Base-by-base conservation (phyloP, 2,329 filamentous ascomycete genomes). In the Fusarium multiceps region DNA sequence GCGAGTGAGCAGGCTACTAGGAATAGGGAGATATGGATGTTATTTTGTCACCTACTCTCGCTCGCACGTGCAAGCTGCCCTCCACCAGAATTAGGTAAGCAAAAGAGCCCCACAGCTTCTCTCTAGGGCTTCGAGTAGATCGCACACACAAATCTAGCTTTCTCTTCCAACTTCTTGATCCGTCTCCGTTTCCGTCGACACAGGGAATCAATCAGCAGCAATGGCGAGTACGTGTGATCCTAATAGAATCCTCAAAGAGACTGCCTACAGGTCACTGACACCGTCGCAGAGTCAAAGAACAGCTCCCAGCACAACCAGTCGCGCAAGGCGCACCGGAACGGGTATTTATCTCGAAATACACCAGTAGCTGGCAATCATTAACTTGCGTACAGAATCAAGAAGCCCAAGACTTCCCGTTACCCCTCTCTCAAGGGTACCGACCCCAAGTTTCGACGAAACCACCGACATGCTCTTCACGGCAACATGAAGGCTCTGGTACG, bases 381-480 rank as follows among this genome's bases (percentile, higher is more conserved):
- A 78, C 72, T 37, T 41, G 28, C n/a, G 51, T 28, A 45, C 83
- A 98, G 95, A 87, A 99, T 99, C 90, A 98, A 98, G 92, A 98
- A 98, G 92, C 96, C 96, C 76, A 98, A 97, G 91, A 98, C 96
- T 82, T 90, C 94, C 86, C 90, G 96, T 88, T 99, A 99, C 88
- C 96, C 96, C 76, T 98, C 95, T 78, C 92, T 99, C 81, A 98
- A 98, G 84, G 96, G 96, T 80, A 96, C 93, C 84, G 96, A 99
- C 87, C 94, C 96, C 83, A 99, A 99, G 91, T 99, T 99, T 90
- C 92, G 96, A 85, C 92, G 96, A 87, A 99, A 99, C 90, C 96
- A 99, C 89, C 93, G 94, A 89, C 95, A 99, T 90, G 96, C 96
- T 85, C 94, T 98, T 74, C 96, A 98, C 89, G 96, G 96, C 84